These are phyloP conservation scores for Malus sieversii DNA, from an alignment of 306 rosid species.

Conservation along the genomic window DNA sequence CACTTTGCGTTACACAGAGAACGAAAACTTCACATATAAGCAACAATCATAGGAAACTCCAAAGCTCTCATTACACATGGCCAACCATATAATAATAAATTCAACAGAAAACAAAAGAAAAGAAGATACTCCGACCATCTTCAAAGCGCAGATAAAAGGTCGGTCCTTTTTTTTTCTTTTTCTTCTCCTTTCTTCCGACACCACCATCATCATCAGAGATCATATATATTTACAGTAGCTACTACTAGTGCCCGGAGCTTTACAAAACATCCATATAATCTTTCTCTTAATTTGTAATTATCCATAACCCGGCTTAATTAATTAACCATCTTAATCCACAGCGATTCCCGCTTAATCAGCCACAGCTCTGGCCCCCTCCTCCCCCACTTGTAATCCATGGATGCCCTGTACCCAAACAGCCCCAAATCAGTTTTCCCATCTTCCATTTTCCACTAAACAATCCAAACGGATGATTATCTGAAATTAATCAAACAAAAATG, in stretches of 20 bases:
- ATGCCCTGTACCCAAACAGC: conserved; percentile 37
- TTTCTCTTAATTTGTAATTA: no score
- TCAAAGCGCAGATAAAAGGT: background rate
- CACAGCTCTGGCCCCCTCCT: conserved; percentile 3
- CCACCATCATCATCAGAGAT: background rate
- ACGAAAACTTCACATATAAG: no score
- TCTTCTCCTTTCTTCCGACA: background rate
- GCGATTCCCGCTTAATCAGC: conserved; percentile 1
- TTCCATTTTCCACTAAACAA: background rate
- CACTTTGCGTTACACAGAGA: no score
- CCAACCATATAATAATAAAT: background rate
- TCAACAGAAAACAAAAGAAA: background rate
- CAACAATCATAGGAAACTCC: background rate
- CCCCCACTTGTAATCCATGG: conserved; percentile 46
- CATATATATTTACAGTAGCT: background rate
- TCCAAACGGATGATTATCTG: background rate
- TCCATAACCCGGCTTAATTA: background rate
- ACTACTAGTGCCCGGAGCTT: background rate
- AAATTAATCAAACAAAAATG: background rate
- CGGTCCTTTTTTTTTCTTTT: background rate
- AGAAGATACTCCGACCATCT: background rate
- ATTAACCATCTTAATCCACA: background rate
- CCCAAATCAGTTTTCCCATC: background rate
- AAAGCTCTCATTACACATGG: background rate
- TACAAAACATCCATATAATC: background rate